Evolutionary conservation across 805 yeast species (phyloP).

Genomic region (Jamesozyma spencerorum): DNA sequence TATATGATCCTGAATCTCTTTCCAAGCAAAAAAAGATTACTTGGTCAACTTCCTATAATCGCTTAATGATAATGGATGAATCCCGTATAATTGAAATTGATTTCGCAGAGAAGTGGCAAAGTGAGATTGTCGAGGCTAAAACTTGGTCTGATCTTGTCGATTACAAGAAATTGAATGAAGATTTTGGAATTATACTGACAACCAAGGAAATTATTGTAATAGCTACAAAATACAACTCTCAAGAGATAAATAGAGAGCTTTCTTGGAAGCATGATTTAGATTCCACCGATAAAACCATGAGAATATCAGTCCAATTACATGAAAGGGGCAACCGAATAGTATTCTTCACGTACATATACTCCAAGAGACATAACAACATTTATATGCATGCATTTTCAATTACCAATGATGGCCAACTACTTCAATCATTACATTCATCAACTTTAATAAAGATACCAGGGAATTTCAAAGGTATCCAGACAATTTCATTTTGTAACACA

Average conservation of each 20-base stretch:
- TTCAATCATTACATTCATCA: slow-evolving; percentile 14
- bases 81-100: slow-evolving; percentile 34
- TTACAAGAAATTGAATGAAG: slow-evolving; percentile 27
- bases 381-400: slow-evolving; percentile 14
- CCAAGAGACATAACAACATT: slow-evolving; percentile 14
- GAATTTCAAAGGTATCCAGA: slow-evolving; percentile 8
- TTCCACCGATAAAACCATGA: slow-evolving; percentile 45
- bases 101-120: slow-evolving; percentile 22
- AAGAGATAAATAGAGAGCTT: slow-evolving; percentile 38
- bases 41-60: slow-evolving; percentile 34
- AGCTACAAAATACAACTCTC: slow-evolving; percentile 23
- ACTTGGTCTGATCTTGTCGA: slow-evolving; percentile 48
- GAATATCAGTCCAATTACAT: slow-evolving; percentile 28
- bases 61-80: slow-evolving; percentile 35
- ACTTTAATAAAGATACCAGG: slow-evolving; percentile 12
- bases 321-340: slow-evolving; percentile 6
- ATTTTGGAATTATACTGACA: slow-evolving; percentile 48
- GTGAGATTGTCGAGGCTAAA: slow-evolving; percentile 38
- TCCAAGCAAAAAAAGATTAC: slow-evolving; percentile 46
- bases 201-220: slow-evolving; percentile 57
- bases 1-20: slow-evolving; percentile 40
- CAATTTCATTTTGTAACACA: slow-evolving; percentile 2
- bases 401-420: neutral
- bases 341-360: slow-evolving; percentile 13
- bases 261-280: slow-evolving; percentile 68